Evolutionary conservation across 495 filamentous ascomycete species (phyloP), one percentile per base, ranked within the genome.

Genomic region (Halenospora varia): DNA sequence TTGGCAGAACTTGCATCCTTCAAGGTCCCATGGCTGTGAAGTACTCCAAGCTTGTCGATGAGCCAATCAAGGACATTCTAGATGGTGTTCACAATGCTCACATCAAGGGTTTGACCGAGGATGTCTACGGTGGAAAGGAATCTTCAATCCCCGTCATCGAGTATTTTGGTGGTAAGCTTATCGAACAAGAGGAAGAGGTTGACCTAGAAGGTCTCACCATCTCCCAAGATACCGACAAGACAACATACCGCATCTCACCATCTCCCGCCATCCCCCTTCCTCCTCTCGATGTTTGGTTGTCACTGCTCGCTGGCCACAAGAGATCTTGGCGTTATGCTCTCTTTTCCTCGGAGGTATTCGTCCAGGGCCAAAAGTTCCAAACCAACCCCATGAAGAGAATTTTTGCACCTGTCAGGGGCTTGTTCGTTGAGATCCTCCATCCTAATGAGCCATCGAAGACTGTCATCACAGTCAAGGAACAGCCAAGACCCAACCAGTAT

Each of bases 291-390:
- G 79, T 82, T 17, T 99, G 95, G 94, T 73, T 96, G 61, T 76
- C 88, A 25, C 85, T 97, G 22, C 82, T 99, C 48, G 93, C 93
- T n/a, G 95, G 95, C 13, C 77, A 81, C 15, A 77, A 74, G 35
- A 88, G 88, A 65, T 96, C 89, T 26, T 99, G 94, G 94, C 82
- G 90, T 54, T 90, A 94, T 68, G 95, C 94, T n/a, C 80, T 99
- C n/a, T 95, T 99, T 72, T 87, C 87, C n/a, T 86, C 92, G 15
- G 91, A 97, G 59, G 87, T 96, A 44, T 88, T 96, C 54, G 88
- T 97, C 19, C 94, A 99, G 73, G 94, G 91, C 13, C 86, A 96
- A 66, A 91, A 94, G 64, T 97, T 95, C 74, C 91, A 97, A 75
- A 94, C 90, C 26, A 97, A 98, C 71, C 94, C 94, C 0, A 88